Evolutionary conservation across 2,329 filamentous ascomycete genomes (phyloP).

Genomic region (Cyphellophora attinorum): DNA sequence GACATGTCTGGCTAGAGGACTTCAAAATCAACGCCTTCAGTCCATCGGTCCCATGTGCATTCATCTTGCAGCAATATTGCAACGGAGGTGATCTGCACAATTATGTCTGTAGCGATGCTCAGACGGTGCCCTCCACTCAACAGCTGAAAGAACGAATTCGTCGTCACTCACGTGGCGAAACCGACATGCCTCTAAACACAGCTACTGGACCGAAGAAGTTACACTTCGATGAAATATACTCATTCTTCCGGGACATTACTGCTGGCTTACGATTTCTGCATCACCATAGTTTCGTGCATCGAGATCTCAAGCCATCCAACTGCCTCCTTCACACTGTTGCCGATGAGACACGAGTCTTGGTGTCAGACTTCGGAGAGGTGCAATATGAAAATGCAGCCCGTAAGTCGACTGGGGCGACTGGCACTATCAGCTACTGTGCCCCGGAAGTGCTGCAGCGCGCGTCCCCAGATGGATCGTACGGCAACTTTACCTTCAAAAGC

Average conservation of each 20-base stretch:
- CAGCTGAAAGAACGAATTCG: slow-evolving; percentile 82
- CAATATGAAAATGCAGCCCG: slow-evolving; percentile 72
- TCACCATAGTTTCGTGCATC: slow-evolving; percentile 84
- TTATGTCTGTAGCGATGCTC: slow-evolving; percentile 66
- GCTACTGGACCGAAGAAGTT: slow-evolving; percentile 44
- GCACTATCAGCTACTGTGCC: slow-evolving; percentile 94
- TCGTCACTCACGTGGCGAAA: slow-evolving; percentile 67
- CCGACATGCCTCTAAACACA: slow-evolving; percentile 51
- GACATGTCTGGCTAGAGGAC: slow-evolving; percentile 95
- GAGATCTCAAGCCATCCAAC: slow-evolving; percentile 92
- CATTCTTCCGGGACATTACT: slow-evolving; percentile 90
- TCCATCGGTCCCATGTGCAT: slow-evolving; percentile 85
- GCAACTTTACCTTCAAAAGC: slow-evolving; percentile 93
- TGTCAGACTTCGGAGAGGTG: slow-evolving; percentile 97
- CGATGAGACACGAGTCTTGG: slow-evolving; percentile 65
- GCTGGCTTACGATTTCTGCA: slow-evolving; percentile 86
- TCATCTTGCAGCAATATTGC: slow-evolving; percentile 96
- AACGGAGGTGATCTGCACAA: slow-evolving; percentile 84
- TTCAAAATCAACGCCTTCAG: slow-evolving; percentile 75
- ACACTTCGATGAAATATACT: slow-evolving; percentile 87
- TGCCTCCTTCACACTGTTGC: slow-evolving; percentile 76
- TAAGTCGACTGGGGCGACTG: slow-evolving; percentile 86
- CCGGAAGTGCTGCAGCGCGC: slow-evolving; percentile 76
- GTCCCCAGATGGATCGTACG: slow-evolving; percentile 57
- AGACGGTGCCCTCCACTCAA: slow-evolving; percentile 60